Evolutionary conservation across 73 alveolate species (phyloP).

Genomic region (Paramecium sexaurelia): DNA sequence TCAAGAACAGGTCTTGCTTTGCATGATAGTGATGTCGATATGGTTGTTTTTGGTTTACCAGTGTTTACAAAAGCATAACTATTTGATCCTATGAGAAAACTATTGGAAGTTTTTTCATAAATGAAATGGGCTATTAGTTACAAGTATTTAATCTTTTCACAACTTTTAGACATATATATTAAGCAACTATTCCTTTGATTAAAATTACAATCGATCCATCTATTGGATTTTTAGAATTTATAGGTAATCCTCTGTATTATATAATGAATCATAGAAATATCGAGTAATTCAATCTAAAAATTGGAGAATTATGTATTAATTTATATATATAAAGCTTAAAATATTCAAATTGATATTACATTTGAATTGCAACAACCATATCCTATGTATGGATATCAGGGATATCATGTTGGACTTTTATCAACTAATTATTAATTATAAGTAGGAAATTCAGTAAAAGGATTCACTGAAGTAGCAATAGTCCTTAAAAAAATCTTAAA

Average conservation of each 20-base stretch:
- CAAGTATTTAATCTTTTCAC: not conserved
- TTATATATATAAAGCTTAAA: not conserved
- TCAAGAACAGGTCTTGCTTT: constrained; percentile 1
- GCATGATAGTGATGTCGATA: constrained; percentile 38
- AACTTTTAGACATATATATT: not conserved
- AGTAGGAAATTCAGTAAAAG: not conserved
- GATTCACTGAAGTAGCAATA: not conserved
- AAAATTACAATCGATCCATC: constrained; percentile 4
- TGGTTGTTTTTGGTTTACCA: constrained; percentile 16
- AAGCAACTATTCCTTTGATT: not conserved
- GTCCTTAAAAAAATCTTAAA: not conserved
- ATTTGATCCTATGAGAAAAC: constrained; percentile 35
- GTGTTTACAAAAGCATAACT: not conserved
- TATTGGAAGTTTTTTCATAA: not conserved
- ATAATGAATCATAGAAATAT: not conserved
- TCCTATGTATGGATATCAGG: not conserved
- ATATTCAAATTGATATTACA: not conserved
- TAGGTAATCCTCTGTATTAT: not conserved
- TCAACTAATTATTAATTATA: not conserved
- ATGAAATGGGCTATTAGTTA: constrained; percentile 27
- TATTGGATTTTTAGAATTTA: not conserved
- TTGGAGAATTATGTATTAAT: not conserved
- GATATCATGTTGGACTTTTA: constrained; percentile 4
- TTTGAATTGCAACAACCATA: not conserved
- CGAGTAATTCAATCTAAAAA: not conserved